Percentiles rank a stretch among this genome's conserved stretches.
Conservation (phyloP, 2,329 filamentous ascomycete genomes). For the Phyllosticta paracitricarpa region DNA sequence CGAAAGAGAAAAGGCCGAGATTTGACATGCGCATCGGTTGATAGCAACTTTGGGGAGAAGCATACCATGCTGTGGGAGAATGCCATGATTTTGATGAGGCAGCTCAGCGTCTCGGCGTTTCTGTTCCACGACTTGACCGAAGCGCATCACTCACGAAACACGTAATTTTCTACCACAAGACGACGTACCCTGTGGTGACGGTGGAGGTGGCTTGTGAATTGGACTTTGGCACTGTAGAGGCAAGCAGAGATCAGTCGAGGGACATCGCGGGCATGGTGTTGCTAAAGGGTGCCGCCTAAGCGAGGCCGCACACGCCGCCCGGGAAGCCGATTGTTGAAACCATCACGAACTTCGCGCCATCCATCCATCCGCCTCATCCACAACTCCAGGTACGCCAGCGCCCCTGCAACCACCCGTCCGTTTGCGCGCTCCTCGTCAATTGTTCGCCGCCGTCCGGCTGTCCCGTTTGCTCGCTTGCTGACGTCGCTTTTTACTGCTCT, state of each 20-base stretch:
- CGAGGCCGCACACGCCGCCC: conserved; percentile 11
- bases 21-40: background rate
- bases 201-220: background rate
- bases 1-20: background rate
- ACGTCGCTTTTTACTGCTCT: conserved; percentile 3
- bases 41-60: background rate
- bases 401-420: background rate
- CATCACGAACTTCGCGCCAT: conserved; percentile 11
- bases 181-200: background rate
- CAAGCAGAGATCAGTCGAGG: background rate
- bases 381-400: conserved; percentile 6
- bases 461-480: background rate
- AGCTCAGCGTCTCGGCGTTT: background rate
- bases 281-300: conserved; percentile 2
- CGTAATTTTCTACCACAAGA: background rate
- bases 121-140: background rate
- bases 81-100: background rate
- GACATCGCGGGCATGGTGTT: background rate
- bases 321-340: conserved; percentile 10
- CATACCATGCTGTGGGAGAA: background rate
- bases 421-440: background rate
- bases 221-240: background rate
- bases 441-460: background rate
- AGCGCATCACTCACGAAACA: background rate
- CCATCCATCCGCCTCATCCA: conserved; percentile 9